Evolutionary conservation across 148 eudicot genomes (phyloP).

Genomic region (Euryodendron excelsum): DNA sequence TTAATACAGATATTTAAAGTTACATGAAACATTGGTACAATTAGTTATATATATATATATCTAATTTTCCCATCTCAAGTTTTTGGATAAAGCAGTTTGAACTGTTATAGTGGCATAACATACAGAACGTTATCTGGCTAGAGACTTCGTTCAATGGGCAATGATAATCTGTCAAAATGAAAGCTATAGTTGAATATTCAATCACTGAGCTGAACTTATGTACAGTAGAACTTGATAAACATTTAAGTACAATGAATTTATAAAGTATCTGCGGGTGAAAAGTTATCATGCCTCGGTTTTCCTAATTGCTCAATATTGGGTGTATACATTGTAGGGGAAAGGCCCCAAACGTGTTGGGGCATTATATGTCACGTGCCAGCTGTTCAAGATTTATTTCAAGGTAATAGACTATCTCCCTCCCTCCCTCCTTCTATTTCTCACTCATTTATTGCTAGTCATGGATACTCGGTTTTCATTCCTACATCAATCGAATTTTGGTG

Average conservation of each 20-base stretch:
- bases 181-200: not conserved
- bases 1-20: not conserved
- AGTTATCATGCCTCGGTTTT: not conserved
- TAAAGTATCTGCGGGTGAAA: not conserved
- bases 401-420: constrained; percentile 21
- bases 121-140: not conserved
- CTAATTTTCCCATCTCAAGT: not conserved
- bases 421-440: not conserved
- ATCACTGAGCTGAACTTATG: not conserved
- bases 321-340: constrained; percentile 65
- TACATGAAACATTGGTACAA: not conserved
- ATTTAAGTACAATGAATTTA: not conserved
- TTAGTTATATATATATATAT: not conserved
- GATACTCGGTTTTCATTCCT: not conserved
- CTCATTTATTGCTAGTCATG: not conserved
- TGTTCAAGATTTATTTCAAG: constrained; percentile 96
- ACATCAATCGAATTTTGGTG: not conserved
- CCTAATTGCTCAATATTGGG: constrained; percentile 6
- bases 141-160: not conserved
- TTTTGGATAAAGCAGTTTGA: not conserved
- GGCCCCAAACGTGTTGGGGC: constrained; percentile 99
- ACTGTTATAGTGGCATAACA: not conserved
- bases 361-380: constrained; percentile 88
- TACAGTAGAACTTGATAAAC: not conserved
- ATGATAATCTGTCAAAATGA: not conserved